Conservation (phyloP, 75 land plant genomes). For the Ceratopteris richardii region DNA sequence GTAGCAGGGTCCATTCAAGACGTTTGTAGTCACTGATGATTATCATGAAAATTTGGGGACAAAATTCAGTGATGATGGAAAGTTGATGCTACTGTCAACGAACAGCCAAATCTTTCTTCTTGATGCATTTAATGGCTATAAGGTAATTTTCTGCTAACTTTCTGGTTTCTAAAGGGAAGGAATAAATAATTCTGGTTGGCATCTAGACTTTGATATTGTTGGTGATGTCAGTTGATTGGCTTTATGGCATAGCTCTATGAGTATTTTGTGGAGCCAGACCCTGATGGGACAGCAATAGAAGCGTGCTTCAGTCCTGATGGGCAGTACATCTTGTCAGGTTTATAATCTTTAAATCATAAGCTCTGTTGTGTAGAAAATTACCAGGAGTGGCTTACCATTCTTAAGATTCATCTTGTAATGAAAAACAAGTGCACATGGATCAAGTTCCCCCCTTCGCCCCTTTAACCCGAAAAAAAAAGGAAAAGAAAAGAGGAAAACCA, state of each 20-base stretch:
- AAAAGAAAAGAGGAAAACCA: too few species aligned
- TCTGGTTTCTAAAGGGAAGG: too few species aligned
- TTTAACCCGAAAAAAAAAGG: too few species aligned
- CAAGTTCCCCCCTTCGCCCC: too few species aligned
- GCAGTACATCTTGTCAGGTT: constrained; percentile 71
- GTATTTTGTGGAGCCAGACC: constrained; percentile 62
- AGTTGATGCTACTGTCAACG: constrained; percentile 60
- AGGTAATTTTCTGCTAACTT: constrained; percentile 29
- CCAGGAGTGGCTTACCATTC: background rate
- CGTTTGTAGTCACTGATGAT: constrained; percentile 48
- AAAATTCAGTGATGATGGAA: constrained; percentile 82
- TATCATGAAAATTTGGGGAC: constrained; percentile 52
- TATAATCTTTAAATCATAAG: background rate
- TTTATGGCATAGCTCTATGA: constrained; percentile 32
- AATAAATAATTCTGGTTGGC: too few species aligned
- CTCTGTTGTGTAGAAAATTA: background rate
- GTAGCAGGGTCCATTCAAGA: constrained; percentile 73
- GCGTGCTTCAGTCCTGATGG: constrained; percentile 94
- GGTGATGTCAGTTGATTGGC: too few species aligned
- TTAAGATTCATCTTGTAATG: too few species aligned
- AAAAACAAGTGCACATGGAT: too few species aligned
- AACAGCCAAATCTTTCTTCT: constrained; percentile 63
- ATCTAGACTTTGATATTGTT: too few species aligned
- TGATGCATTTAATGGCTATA: constrained; percentile 65
- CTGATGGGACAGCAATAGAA: constrained; percentile 54